Percentiles rank a stretch among this genome's conserved stretches.
phyloP scores from a whole-genome alignment of 164 flowering plant species.

The Berberis vulgaris region DNA sequence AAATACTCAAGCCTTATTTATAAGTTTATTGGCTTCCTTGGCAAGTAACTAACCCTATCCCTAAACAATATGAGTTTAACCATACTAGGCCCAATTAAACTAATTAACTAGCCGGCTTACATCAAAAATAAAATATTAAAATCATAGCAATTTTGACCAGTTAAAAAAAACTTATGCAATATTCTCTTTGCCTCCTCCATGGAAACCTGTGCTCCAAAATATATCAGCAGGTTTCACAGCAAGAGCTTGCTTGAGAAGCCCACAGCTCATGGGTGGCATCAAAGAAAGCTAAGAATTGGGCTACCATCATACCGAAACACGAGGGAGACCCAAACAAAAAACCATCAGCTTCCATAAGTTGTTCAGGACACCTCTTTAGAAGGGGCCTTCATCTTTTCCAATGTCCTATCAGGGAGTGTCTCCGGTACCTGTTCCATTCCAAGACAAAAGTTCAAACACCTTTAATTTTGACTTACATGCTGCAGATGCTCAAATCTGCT shows the following conservation, averaged over 20 bases:
- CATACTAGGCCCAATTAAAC: too few species aligned
- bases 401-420: conserved; percentile 46
- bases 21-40: too few species aligned
- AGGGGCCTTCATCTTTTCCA: conserved; percentile 81
- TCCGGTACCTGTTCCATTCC: conserved; percentile 55
- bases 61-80: too few species aligned
- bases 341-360: conserved; percentile 77
- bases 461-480: too few species aligned
- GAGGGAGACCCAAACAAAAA: conserved; percentile 85
- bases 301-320: conserved; percentile 84
- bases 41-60: too few species aligned
- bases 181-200: conserved; percentile 91
- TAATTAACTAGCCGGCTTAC: too few species aligned
- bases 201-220: conserved; percentile 93
- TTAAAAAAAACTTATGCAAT: conserved; percentile 47
- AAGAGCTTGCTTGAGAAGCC: conserved; percentile 65
- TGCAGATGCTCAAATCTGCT: too few species aligned
- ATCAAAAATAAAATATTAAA: too few species aligned
- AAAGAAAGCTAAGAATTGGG: conserved; percentile 73
- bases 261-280: conserved; percentile 57
- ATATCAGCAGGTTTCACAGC: conserved; percentile 94
- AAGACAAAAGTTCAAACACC: conserved; percentile 4
- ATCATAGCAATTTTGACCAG: background rate
- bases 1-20: too few species aligned
- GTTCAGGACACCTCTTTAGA: conserved; percentile 50